Percentiles rank a stretch among this genome's conserved stretches.
Conservation (phyloP, 2,329 filamentous ascomycete species). For the Sporothrix euskadiensis region DNA sequence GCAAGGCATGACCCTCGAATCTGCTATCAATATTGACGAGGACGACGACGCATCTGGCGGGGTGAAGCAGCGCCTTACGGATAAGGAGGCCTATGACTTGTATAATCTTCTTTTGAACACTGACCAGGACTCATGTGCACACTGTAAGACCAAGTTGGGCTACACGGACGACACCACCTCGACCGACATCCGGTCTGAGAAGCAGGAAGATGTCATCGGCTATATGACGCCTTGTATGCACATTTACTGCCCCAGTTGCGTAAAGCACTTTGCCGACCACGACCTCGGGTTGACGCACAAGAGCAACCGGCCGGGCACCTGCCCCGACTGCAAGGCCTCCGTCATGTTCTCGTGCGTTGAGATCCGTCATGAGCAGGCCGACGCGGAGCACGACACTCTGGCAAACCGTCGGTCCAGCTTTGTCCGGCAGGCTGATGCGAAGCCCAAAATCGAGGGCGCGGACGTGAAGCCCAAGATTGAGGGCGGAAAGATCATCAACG, state of each 20-base stretch:
- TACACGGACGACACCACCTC: slow-evolving; percentile 43
- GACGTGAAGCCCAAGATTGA: background rate
- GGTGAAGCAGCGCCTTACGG: slow-evolving; percentile 58
- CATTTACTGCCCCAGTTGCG: slow-evolving; percentile 75
- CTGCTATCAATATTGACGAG: slow-evolving; percentile 86
- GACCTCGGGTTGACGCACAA: slow-evolving; percentile 46
- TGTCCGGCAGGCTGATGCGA: background rate
- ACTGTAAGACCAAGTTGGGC: slow-evolving; percentile 67
- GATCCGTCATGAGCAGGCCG: slow-evolving; percentile 64
- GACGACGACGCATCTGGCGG: slow-evolving; percentile 57
- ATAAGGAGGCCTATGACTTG: slow-evolving; percentile 80
- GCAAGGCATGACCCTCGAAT: slow-evolving; percentile 77
- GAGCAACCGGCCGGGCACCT: slow-evolving; percentile 53
- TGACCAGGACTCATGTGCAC: slow-evolving; percentile 70
- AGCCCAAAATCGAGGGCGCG: background rate
- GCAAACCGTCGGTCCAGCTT: slow-evolving; percentile 38
- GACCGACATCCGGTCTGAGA: slow-evolving; percentile 56
- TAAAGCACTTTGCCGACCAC: slow-evolving; percentile 59
- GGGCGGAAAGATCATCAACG: slow-evolving; percentile 53
- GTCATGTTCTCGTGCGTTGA: slow-evolving; percentile 66
- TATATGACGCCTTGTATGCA: slow-evolving; percentile 88
- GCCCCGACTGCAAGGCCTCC: slow-evolving; percentile 66
- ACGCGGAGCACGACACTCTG: slow-evolving; percentile 57
- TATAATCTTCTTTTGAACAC: slow-evolving; percentile 82
- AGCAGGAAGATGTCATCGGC: slow-evolving; percentile 66